phyloP scores from a whole-genome alignment of 345 rosid genomes.

The Dimocarpus longan region DNA sequence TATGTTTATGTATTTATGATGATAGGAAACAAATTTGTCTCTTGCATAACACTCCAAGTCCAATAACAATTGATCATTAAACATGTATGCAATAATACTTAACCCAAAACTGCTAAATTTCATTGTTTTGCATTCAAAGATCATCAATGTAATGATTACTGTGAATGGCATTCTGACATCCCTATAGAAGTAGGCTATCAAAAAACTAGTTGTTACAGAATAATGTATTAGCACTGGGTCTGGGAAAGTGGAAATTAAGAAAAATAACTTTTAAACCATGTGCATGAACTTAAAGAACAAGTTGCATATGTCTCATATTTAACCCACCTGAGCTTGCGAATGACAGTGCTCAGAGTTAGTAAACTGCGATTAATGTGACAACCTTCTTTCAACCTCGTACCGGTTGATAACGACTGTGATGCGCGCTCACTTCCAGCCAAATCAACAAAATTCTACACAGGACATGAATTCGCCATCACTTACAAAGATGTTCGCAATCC shows the following conservation, averaged over 20 bases:
- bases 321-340: conserved; percentile 89
- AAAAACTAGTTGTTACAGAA: neutral
- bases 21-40: neutral
- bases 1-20: neutral
- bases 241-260: neutral
- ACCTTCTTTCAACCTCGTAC: conserved; percentile 93
- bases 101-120: neutral
- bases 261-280: neutral
- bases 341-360: conserved; percentile 89
- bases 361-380: conserved; percentile 97
- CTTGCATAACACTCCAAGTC: neutral
- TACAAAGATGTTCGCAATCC: neutral
- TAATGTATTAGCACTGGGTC: neutral
- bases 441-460: conserved; percentile 84
- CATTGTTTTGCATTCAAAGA: neutral
- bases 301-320: conserved; percentile 4
- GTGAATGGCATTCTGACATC: neutral
- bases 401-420: conserved; percentile 87
- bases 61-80: neutral
- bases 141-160: neutral
- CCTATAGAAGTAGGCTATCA: neutral
- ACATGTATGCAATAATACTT: neutral
- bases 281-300: neutral
- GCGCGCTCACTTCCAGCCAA: conserved; percentile 99
- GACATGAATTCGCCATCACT: conserved; percentile 21